A percentile compares a stretch with the other conserved stretches of the same genome.
These are phyloP conservation scores for Rhodosorus marinus DNA, from an alignment of 23 red algal species.

Conservation along the genomic window DNA sequence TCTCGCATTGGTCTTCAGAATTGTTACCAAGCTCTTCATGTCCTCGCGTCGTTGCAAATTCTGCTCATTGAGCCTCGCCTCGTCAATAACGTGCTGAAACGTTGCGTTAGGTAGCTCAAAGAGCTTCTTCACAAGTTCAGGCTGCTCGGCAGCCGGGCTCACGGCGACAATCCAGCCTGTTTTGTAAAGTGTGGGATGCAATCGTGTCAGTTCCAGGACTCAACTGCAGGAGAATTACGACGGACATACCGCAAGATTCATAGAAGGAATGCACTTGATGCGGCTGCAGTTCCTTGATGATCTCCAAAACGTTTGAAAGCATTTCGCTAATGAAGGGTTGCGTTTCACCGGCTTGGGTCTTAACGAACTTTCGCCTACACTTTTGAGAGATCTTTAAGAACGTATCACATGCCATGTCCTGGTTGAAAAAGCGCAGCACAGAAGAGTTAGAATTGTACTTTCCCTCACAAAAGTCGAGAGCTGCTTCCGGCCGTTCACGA, in stretches of 20 bases:
- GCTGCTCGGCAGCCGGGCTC: slow-evolving; percentile 12
- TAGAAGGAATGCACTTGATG: slow-evolving; percentile 98
- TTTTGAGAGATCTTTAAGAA: slow-evolving; percentile 98
- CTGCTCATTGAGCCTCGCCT: slow-evolving; percentile 20
- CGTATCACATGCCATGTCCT: slow-evolving; percentile 99
- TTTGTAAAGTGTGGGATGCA: no score
- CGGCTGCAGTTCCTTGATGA: slow-evolving; percentile 71
- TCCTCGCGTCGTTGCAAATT: slow-evolving; percentile 35
- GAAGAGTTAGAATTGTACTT: no score
- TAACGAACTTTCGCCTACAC: slow-evolving; percentile 80
- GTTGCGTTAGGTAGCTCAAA: slow-evolving; percentile 83
- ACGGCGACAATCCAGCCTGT: slow-evolving; percentile 73
- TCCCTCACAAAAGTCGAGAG: no score
- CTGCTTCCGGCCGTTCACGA: no score
- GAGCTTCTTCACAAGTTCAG: slow-evolving; percentile 43
- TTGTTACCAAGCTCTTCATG: slow-evolving; percentile 82
- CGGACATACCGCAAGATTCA: slow-evolving; percentile 45
- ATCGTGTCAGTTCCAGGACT: no score
- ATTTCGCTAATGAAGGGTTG: slow-evolving; percentile 75
- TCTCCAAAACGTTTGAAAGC: slow-evolving; percentile 60
- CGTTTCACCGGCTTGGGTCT: slow-evolving; percentile 37
- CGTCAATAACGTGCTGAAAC: slow-evolving; percentile 58
- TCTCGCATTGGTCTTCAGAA: slow-evolving; percentile 65
- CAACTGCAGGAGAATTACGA: no score
- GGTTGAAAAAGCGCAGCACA: no score